phyloP scores from a whole-genome alignment of 2,329 filamentous ascomycete species.

The Macroventuria anomochaeta region DNA sequence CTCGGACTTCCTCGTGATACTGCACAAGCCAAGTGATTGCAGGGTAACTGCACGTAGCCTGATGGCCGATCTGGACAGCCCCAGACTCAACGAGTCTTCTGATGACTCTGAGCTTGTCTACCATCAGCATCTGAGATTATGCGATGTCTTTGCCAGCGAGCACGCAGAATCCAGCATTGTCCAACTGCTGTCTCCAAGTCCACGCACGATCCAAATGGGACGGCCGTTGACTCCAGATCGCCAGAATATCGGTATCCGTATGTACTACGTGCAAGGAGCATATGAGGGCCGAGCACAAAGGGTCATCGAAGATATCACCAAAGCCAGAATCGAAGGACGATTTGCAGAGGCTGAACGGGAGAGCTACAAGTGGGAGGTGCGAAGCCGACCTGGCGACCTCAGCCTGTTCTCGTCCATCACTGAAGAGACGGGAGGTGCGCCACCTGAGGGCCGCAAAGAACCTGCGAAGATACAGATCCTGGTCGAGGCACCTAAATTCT shows the following conservation, averaged over 20 bases:
- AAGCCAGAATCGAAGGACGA: constrained; percentile 83
- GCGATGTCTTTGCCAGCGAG: constrained; percentile 75
- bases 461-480: constrained; percentile 74
- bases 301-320: constrained; percentile 83
- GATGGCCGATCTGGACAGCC: constrained; percentile 84
- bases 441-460: constrained; percentile 69
- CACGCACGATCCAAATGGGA: constrained; percentile 32
- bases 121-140: constrained; percentile 72
- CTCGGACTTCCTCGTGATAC: constrained; percentile 77
- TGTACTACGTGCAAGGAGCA: constrained; percentile 72
- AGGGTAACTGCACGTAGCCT: constrained; percentile 76
- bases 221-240: constrained; percentile 44
- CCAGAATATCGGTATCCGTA: constrained; percentile 41
- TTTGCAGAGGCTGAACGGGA: constrained; percentile 87
- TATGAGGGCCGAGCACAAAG: constrained; percentile 80
- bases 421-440: constrained; percentile 69
- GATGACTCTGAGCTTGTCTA: constrained; percentile 71
- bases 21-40: constrained; percentile 71
- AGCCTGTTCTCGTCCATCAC: constrained; percentile 71
- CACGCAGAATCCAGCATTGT: constrained; percentile 65
- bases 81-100: constrained; percentile 55
- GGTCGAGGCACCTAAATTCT: constrained; percentile 72
- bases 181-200: constrained; percentile 68
- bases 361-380: constrained; percentile 78
- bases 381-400: constrained; percentile 66